Evolutionary conservation across 768 basidiomycete genomes (phyloP).

Genomic region (Rhodotorula kratochvilovae): DNA sequence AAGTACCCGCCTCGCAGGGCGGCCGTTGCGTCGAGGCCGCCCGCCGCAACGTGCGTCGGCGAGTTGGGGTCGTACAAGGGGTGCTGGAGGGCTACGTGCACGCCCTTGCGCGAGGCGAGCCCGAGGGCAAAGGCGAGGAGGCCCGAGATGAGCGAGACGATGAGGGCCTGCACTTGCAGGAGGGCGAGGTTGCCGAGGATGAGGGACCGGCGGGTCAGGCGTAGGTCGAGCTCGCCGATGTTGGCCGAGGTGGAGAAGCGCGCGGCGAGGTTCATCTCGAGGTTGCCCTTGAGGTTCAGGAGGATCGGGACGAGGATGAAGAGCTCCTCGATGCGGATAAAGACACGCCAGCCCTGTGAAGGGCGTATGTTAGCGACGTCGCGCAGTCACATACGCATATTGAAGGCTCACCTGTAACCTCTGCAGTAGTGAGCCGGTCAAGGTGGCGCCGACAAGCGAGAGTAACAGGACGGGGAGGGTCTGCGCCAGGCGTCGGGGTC

Average conservation of each 20-base stretch:
- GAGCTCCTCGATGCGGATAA: conserved; percentile 84
- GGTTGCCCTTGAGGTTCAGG: conserved; percentile 82
- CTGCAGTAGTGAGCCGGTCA: conserved; percentile 86
- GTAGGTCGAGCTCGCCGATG: conserved; percentile 81
- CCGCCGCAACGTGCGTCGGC: neutral
- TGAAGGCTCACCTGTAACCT: conserved; percentile 75
- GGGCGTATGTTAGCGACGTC: neutral
- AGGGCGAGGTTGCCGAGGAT: conserved; percentile 76
- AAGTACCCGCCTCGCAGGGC: conserved; percentile 45
- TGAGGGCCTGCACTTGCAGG: conserved; percentile 86
- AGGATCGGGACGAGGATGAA: conserved; percentile 94
- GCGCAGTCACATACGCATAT: too few relatives aligned
- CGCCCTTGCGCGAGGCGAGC: conserved; percentile 44
- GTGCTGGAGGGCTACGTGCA: conserved; percentile 35
- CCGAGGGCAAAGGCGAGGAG: conserved; percentile 70
- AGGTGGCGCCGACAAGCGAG: conserved; percentile 73
- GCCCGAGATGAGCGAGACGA: conserved; percentile 82
- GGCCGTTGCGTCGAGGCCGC: neutral
- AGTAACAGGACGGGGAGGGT: conserved; percentile 80
- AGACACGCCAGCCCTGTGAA: conserved; percentile 75
- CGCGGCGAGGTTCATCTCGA: conserved; percentile 97
- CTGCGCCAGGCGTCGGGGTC: conserved; percentile 50
- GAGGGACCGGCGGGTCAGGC: conserved; percentile 58
- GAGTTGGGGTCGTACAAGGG: conserved; percentile 21
- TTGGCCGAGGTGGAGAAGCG: conserved; percentile 90